Conservation (phyloP, 176 grass and related monocot species). For the Areca catechu region DNA sequence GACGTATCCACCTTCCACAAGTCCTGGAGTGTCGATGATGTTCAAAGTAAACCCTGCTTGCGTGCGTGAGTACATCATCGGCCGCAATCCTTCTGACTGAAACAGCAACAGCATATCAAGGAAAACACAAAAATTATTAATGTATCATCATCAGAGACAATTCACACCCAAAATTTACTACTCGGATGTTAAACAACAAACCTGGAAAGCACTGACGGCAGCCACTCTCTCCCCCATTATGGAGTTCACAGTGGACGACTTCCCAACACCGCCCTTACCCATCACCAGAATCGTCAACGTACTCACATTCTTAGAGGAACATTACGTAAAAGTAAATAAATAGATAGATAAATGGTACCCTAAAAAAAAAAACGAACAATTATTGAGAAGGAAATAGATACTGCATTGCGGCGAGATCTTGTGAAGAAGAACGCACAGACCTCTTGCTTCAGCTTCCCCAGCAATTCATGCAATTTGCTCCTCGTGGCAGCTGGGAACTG, state of each 20-base stretch:
- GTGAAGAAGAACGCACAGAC: conserved; percentile 13
- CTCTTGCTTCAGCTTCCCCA: conserved; percentile 71
- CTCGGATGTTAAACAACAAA: not conserved
- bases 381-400: too few species aligned
- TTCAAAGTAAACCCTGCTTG: conserved; percentile 9
- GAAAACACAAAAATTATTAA: not conserved
- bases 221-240: conserved; percentile 8
- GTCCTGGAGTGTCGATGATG: conserved; percentile 13
- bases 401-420: too few species aligned
- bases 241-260: conserved; percentile 21
- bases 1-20: conserved; percentile 22
- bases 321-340: not conserved
- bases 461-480: conserved; percentile 78
- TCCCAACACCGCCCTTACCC: conserved; percentile 16
- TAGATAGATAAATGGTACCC: not conserved
- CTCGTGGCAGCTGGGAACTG: conserved; percentile 74
- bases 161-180: not conserved
- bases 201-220: conserved; percentile 19
- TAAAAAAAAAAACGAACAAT: not conserved
- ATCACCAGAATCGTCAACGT: conserved; percentile 23
- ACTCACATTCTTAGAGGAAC: conserved; percentile 7
- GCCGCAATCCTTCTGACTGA: conserved; percentile 7
- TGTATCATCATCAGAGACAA: not conserved
- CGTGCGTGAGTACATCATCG: conserved; percentile 12
- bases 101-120: not conserved